Base-by-base conservation (phyloP, 768 basidiomycete genomes). In the Pulveroboletus sp. region DNA sequence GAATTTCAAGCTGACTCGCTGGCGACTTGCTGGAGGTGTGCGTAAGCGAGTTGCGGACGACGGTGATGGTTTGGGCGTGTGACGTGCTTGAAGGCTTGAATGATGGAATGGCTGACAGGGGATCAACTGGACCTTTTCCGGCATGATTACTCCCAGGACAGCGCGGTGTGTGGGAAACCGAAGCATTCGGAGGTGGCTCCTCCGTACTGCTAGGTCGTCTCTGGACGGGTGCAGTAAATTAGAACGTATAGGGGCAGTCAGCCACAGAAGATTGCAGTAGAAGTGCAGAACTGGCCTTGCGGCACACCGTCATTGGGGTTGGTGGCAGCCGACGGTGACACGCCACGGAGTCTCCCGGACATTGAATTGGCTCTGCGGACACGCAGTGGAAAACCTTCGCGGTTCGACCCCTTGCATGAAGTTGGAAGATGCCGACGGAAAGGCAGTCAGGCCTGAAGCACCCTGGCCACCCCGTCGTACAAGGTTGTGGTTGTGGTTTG, bases 311-410 rank as follows among this genome's bases (percentile, higher is more conserved):
- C 46, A 48, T 43, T 36, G 47, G 45, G 45, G 23, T 46, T n/a
- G n/a, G n/a, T n/a, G n/a, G n/a, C n/a, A 24, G 30, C 46, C 43
- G 11, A 39, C 35, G 32, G 20, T 29, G 19, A 24, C 23, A 35
- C 22, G 63, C 52, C 63, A 65, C 63, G 63, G 62, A 62, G 64
- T 56, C 59, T 59, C n/a, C n/a, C 64, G 63, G 62, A 64, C 61
- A 63, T 65, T 64, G 64, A 65, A 60, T 46, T 36, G 30, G 37
- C n/a, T 46, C n/a, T 20, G 32, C 13, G 31, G n/a, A n/a, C n/a
- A 37, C 9, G 12, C 4, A 4, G 45, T 37, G 55, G 6, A 12
- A 53, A 65, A 65, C 62, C 62, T 65, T 65, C 64, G 64, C 64
- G 64, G 64, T 53, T 51, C 41, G 7, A 31, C 51, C n/a, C 6